Evolutionary conservation across 2,329 filamentous ascomycete species (phyloP), one percentile per base, ranked within the genome.

Genomic region (Thyridium curvatum): DNA sequence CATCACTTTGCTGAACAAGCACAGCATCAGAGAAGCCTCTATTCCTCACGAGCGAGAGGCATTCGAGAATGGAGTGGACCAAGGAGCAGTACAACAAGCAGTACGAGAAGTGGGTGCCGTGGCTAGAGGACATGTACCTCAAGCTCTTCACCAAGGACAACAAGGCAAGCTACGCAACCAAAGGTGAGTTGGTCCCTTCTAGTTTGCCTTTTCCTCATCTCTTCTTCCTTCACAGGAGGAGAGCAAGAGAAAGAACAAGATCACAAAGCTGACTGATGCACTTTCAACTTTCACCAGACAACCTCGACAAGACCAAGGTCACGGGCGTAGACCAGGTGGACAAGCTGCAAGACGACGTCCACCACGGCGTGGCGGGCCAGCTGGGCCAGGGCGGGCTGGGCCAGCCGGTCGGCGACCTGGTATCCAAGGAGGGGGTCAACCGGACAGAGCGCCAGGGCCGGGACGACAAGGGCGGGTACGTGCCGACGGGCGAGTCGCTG

Each of bases 61-160:
- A 36, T 18, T 29, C 5, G 32, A 49, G 12, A 42, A 66, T 69
- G 57, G 76, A 82, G 51, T 80, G 73, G 72, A 59, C 71, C 43
- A 77, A 72, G 55, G 60, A 79, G 41, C 77, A 73, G 37, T 87
- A 86, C 68, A 80, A 84, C 63, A 62, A 74, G 39, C 79, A 86
- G 58, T 86, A 87, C 61, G 82, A 87, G 55, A 71, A 64, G 51
- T 88, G 84, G 84, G 73, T 86, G 56, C 84, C 84, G 1, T 87
- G 84, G 83, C 65, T 86, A 41, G 83, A 88, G 59, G 84, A 88
- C 57, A 60, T 78, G 42, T 86, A 85, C 56, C 71, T 88, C 18
- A 69, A 71, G 38, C 86, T 77, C 69, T 86, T 86, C 60, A 84
- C 81, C 51, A 82, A 81, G 46, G 82, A 86, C 54, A 88, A 88